phyloP scores from a whole-genome alignment of 768 basidiomycete species.

The Gloeopeniophorella convolvens region DNA sequence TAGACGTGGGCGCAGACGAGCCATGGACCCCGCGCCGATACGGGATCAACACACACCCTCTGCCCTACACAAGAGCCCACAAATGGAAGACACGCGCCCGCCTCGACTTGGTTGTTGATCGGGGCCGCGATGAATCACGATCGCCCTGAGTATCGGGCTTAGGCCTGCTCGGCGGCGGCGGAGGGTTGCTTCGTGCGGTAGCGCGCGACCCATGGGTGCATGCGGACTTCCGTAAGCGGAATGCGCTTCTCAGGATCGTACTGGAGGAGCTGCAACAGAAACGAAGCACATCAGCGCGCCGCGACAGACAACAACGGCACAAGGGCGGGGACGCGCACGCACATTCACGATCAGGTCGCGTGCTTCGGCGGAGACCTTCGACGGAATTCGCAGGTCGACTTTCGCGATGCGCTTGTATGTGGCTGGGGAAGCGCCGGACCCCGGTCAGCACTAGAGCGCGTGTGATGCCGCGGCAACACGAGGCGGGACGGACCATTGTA shows the following conservation, averaged over 20 bases:
- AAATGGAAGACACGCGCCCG: too few relatives aligned
- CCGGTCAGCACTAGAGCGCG: conserved; percentile 10
- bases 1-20: too few relatives aligned
- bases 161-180: neutral
- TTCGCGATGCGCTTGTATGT: conserved; percentile 86
- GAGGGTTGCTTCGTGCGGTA: conserved; percentile 20
- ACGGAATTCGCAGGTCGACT: conserved; percentile 61
- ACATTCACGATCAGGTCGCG: conserved; percentile 42
- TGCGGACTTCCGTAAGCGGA: conserved; percentile 37
- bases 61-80: too few relatives aligned
- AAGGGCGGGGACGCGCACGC: neutral
- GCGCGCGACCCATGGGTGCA: conserved; percentile 38
- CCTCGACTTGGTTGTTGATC: too few relatives aligned
- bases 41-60: too few relatives aligned
- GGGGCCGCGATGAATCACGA: too few relatives aligned
- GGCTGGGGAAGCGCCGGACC: conserved; percentile 38
- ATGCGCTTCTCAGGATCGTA: conserved; percentile 39
- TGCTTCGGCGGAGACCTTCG: conserved; percentile 37
- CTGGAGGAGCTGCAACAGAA: conserved; percentile 62
- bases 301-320: conserved; percentile 10
- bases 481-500: conserved; percentile 51
- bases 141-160: too few relatives aligned
- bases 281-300: neutral
- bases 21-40: too few relatives aligned
- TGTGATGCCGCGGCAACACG: neutral